phyloP scores from a whole-genome alignment of 495 filamentous ascomycete genomes.

The Sordaria brevicollis region DNA sequence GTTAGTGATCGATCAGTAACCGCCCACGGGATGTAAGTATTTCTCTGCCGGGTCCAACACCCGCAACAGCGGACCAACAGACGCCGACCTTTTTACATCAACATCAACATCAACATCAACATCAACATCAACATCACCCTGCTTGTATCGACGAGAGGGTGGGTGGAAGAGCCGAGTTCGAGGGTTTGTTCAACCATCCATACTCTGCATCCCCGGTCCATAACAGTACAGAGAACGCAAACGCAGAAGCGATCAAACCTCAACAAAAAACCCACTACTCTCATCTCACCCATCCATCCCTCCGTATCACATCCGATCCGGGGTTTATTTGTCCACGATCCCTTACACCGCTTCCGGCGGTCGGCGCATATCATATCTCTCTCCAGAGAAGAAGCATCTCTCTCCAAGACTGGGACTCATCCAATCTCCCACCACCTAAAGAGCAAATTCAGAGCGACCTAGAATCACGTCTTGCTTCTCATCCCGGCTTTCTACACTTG shows the following conservation, averaged over 20 bases:
- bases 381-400: background rate
- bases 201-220: too few species aligned
- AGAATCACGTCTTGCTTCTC: background rate
- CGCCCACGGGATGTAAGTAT: too few species aligned
- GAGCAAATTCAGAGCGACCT: background rate
- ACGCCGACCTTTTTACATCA: background rate
- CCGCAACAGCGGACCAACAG: background rate
- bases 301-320: background rate
- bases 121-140: background rate
- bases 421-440: background rate
- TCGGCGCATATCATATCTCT: background rate
- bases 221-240: background rate
- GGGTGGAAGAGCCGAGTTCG: background rate
- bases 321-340: background rate
- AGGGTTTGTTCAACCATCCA: too few species aligned
- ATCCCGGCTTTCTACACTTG: background rate
- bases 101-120: background rate
- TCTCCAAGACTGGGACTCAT: too few species aligned
- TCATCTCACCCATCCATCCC: background rate
- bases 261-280: background rate
- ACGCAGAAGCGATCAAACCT: background rate
- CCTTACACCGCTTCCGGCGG: background rate
- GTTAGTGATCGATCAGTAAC: background rate
- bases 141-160: background rate
- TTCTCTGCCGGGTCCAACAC: background rate